A percentile compares a stretch with the other conserved stretches of the same genome.
These are phyloP conservation scores for Cornus suecica DNA, from an alignment of 148 eudicot species.

Conservation along the genomic window DNA sequence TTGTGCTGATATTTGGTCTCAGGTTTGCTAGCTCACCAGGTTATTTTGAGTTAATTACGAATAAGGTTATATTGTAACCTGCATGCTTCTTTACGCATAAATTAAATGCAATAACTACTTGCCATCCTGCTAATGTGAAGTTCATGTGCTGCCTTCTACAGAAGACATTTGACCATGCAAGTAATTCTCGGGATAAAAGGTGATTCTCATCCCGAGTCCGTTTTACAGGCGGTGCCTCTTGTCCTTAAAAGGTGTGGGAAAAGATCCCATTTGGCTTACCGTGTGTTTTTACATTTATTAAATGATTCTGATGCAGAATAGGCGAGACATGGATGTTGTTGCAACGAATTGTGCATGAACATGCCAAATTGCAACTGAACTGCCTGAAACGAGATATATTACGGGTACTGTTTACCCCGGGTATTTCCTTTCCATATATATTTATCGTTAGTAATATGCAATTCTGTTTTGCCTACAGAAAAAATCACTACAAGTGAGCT, in stretches of 20 bases:
- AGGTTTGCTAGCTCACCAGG: constrained; percentile 44
- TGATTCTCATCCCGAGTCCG: constrained; percentile 17
- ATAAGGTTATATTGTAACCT: not conserved
- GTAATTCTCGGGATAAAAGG: constrained; percentile 49
- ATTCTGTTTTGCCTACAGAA: constrained; percentile 44
- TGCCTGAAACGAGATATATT: constrained; percentile 47
- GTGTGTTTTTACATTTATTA: constrained; percentile 13
- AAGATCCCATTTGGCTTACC: constrained; percentile 5
- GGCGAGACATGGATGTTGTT: constrained; percentile 49
- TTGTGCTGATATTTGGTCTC: constrained; percentile 34
- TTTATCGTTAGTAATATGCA: constrained; percentile 2
- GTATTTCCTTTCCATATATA: not conserved
- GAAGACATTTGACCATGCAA: constrained; percentile 32
- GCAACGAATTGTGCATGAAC: constrained; percentile 47
- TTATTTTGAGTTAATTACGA: constrained; percentile 9
- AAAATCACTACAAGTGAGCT: constrained; percentile 39
- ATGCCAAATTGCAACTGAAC: constrained; percentile 59
- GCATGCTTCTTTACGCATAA: not conserved
- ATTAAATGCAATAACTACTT: constrained; percentile 2
- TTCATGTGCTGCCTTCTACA: constrained; percentile 32
- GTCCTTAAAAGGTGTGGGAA: not conserved
- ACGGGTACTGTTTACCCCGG: constrained; percentile 42
- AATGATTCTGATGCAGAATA: constrained; percentile 39
- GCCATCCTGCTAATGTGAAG: constrained; percentile 1
- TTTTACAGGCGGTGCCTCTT: not conserved